Evolutionary conservation across 2,329 filamentous ascomycete genomes (phyloP).

Genomic region (Ophiostoma australiae): DNA sequence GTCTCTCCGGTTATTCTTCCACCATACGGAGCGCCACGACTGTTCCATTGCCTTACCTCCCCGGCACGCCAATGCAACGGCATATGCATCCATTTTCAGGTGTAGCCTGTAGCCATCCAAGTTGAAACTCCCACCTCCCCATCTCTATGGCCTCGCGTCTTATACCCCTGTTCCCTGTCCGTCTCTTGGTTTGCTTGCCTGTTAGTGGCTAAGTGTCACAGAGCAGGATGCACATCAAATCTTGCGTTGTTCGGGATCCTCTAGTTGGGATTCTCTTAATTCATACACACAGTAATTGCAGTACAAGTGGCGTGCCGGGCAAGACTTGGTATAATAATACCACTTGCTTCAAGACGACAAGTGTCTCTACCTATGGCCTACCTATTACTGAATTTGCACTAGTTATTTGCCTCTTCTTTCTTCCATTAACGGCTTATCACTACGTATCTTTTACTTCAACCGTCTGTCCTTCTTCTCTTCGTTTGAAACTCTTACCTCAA

Average conservation of each 20-base stretch:
- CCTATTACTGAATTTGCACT: neutral
- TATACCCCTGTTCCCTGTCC: constrained; percentile 3
- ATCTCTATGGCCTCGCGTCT: neutral
- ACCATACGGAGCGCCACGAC: neutral
- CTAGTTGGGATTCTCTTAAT: neutral
- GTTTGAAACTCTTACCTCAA: neutral
- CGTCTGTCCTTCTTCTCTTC: neutral
- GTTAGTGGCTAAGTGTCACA: neutral
- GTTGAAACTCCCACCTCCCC: neutral
- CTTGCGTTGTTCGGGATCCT: neutral
- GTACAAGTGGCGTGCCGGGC: too few relatives aligned
- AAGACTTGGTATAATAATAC: too few relatives aligned
- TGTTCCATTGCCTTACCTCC: neutral
- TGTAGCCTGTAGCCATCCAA: neutral
- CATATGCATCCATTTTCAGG: neutral
- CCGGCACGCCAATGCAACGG: neutral
- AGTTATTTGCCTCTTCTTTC: neutral
- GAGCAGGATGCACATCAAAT: neutral
- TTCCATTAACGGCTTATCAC: neutral
- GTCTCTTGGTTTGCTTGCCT: neutral
- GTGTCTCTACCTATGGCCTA: neutral
- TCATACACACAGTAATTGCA: too few relatives aligned
- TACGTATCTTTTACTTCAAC: neutral
- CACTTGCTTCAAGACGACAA: neutral
- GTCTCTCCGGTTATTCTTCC: neutral